These are phyloP conservation scores for Pichia sp. DNA, from an alignment of 1,139 yeast species.

Conservation along the genomic window DNA sequence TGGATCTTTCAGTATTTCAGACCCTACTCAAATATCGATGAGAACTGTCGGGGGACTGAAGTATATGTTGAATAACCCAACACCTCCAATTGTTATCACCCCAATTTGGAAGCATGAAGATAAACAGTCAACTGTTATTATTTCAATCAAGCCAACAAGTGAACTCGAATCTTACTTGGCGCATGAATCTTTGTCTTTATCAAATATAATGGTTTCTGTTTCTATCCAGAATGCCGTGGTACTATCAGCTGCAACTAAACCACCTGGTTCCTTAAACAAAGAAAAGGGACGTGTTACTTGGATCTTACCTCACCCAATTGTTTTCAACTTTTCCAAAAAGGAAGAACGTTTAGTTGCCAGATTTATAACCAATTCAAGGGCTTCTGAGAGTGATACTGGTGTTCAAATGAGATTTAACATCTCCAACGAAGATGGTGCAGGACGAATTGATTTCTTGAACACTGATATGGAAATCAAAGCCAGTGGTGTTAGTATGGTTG, in stretches of 20 bases:
- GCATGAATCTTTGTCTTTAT: conserved; percentile 35
- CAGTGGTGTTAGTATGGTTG: conserved; percentile 20
- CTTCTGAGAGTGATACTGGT: conserved; percentile 65
- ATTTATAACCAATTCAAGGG: conserved; percentile 59
- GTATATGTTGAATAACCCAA: conserved; percentile 49
- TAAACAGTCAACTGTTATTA: conserved; percentile 78
- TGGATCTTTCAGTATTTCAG: conserved; percentile 34
- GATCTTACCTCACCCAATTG: conserved; percentile 54
- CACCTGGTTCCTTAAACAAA: conserved; percentile 82
- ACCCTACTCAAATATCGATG: conserved; percentile 34
- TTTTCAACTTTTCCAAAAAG: conserved; percentile 34
- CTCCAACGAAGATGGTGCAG: conserved; percentile 30
- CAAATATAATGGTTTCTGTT: conserved; percentile 67
- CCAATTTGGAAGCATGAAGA: conserved; percentile 89
- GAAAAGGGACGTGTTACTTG: conserved; percentile 84
- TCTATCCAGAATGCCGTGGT: conserved; percentile 45
- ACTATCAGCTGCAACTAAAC: conserved; percentile 77
- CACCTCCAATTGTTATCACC: conserved; percentile 65
- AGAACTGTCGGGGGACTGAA: conserved; percentile 74
- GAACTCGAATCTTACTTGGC: conserved; percentile 39
- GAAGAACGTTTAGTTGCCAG: conserved; percentile 69
- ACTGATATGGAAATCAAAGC: conserved; percentile 20
- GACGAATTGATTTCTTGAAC: conserved; percentile 18
- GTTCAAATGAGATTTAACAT: conserved; percentile 60
- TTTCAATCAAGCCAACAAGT: conserved; percentile 61